A percentile compares a stretch with the other conserved stretches of the same genome.
phyloP scores from a whole-genome alignment of 1,284 basidiomycete species.

The Kalmanozyma brasiliensis region DNA sequence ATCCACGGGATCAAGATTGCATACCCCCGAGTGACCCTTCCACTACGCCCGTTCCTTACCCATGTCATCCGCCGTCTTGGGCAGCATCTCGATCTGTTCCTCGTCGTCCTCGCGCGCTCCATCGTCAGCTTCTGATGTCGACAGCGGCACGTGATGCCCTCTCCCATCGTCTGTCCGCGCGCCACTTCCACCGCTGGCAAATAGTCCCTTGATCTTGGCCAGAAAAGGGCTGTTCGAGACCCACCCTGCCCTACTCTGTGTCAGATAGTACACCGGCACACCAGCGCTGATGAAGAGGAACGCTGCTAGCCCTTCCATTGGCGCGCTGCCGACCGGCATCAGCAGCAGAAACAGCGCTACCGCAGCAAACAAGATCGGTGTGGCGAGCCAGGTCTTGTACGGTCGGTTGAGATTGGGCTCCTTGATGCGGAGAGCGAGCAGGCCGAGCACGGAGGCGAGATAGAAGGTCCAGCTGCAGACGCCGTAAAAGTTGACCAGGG shows the following conservation, averaged over 20 bases:
- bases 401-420: constrained; percentile 86
- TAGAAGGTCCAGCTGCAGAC: constrained; percentile 65
- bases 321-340: constrained; percentile 95
- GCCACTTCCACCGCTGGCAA: not conserved
- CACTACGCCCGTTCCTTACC: constrained; percentile 1
- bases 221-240: constrained; percentile 10
- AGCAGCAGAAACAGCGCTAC: constrained; percentile 90
- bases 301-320: constrained; percentile 73
- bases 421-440: constrained; percentile 87
- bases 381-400: constrained; percentile 80
- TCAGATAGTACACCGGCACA: constrained; percentile 59
- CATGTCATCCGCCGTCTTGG: constrained; percentile 9
- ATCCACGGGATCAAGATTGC: no score
- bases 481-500: constrained; percentile 72
- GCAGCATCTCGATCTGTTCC: constrained; percentile 56
- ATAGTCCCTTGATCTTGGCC: constrained; percentile 7
- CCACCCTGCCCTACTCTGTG: constrained; percentile 37
- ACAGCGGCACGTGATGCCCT: constrained; percentile 29
- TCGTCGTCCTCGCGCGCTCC: constrained; percentile 28
- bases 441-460: constrained; percentile 74
- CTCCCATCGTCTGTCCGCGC: constrained; percentile 13
- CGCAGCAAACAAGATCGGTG: constrained; percentile 88
- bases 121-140: constrained; percentile 14
- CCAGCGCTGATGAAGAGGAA: constrained; percentile 57
- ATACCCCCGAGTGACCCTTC: no score